Conservation (phyloP, 2,329 filamentous ascomycete genomes). For the Teratosphaeriaceae sp. region DNA sequence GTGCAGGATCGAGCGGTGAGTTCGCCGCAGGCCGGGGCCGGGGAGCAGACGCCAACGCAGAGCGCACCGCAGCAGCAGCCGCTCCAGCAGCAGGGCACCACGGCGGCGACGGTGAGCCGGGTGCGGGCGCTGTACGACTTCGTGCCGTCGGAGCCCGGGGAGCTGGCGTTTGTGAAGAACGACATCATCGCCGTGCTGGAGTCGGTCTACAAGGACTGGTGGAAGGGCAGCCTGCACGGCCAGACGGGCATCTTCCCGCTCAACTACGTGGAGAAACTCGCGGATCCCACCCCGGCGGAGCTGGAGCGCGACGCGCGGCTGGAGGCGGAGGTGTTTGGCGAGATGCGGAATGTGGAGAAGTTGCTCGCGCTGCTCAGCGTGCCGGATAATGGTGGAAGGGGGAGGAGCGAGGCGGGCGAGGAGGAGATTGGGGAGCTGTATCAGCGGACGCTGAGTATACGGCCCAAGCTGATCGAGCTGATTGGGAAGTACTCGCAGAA, state of each 20-base stretch:
- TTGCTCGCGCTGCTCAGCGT: slow-evolving; percentile 86
- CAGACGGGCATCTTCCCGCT: slow-evolving; percentile 97
- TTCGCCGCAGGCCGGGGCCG: slow-evolving; percentile 16
- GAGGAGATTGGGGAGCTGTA: slow-evolving; percentile 91
- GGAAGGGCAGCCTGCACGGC: slow-evolving; percentile 89
- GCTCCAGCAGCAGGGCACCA: slow-evolving; percentile 62
- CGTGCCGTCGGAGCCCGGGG: slow-evolving; percentile 84
- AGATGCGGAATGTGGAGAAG: slow-evolving; percentile 73
- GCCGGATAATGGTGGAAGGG: slow-evolving; percentile 54
- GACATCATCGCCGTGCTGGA: slow-evolving; percentile 96
- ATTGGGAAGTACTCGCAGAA: slow-evolving; percentile 99
- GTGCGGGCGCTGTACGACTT: slow-evolving; percentile 95
- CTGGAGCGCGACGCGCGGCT: slow-evolving; percentile 92
- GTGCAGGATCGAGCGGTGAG: slow-evolving; percentile 66
- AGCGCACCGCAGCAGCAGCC: slow-evolving; percentile 31
- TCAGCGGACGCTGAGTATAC: slow-evolving; percentile 87
- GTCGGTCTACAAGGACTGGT: slow-evolving; percentile 99
- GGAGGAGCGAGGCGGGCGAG: slow-evolving; percentile 65
- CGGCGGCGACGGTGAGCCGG: slow-evolving; percentile 89
- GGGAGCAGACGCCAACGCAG: slow-evolving; percentile 18
- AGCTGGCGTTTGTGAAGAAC: slow-evolving; percentile 92
- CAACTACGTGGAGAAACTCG: slow-evolving; percentile 97
- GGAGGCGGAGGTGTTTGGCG: slow-evolving; percentile 73
- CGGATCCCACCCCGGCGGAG: slow-evolving; percentile 91
- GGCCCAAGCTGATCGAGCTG: slow-evolving; percentile 93